Base-by-base conservation (phyloP, 345 rosid genomes). In the Bruguiera gymnorhiza region DNA sequence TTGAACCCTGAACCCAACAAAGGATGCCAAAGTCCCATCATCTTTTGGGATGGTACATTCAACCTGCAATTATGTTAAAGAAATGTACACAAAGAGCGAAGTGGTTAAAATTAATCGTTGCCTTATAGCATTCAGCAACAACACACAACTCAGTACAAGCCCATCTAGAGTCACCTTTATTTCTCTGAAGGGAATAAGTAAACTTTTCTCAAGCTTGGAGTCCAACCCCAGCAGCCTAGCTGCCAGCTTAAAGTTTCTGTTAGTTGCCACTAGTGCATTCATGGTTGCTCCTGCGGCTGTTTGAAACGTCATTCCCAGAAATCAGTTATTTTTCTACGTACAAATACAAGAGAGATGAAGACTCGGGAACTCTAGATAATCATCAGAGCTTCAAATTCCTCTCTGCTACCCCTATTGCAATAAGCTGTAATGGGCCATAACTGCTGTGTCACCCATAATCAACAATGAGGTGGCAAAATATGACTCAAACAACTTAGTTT, bases 241-340 rank as follows among this genome's bases (percentile, higher is more conserved):
- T 62, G 99, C 99, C 3, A 83, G 85, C 85, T 81, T 92, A 72
- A 95, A 95, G 84, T 95, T 95, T 73, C 99, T 86, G 85, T 90
- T 95, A 30, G 99, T 95, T 60, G 99, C 99, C 30, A 77, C 97
- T 81, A 95, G 74, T 16, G 99, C 99, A 76, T 95, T 95, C 99
- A 95, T 95, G 69, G 74, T 75, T 76, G 65, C 70, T 79, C 66
- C 78, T 72, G 36, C 31, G 50, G 66, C 67, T 75, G 53, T 70
- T 52, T 64, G 46, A 63, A 27, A 1, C 65, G 57, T 60, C 18
- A 34, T 26, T 10, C 13, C 36, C 20, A 71, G n/a, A 65, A 58
- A 24, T 60, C 18, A 68, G 31, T 15, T 15, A 34, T 60, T 56
- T 43, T 52, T 18, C 63, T 31, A 8, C 53, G 32, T 19, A 52